Evolutionary conservation across 1,284 basidiomycete genomes (phyloP), one percentile per base, ranked within the genome.

Genomic region (Sanguinoderma infundibulare): DNA sequence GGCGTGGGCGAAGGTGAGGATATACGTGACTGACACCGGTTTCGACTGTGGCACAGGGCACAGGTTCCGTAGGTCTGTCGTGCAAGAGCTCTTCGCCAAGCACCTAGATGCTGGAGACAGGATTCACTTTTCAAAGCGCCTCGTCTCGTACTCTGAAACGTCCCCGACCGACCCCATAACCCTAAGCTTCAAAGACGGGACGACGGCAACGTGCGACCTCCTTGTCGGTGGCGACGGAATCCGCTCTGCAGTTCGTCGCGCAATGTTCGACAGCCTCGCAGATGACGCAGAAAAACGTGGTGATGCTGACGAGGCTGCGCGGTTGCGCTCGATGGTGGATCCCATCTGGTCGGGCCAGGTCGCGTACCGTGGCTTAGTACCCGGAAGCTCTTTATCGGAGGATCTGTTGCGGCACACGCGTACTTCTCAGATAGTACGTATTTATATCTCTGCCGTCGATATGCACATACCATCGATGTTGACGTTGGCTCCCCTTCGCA

Each of bases 221-320:
- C 77, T 86, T 51, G 71, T 84, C 58, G 83, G 82, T 20, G 79
- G 79, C 58, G 83, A 85, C 67, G 83, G 83, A 2, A 66, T 83
- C 56, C 81, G 80, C 69, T 83, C 82, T 63, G 74, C 72, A 20
- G 73, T 75, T 5, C 73, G 77, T 15, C 36, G 38, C 1, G 36
- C 26, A 15, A 61, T 69, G 64, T 69, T 61, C 44, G 46, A 53
- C 6, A 44, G 52, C 4, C 44, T 69, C 1, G 66, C 66, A 9
- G 54, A 62, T 22, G 56, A 40, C 1, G 62, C 62, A 3, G 28
- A 50, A 26, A 69, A 71, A 35, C 52, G 70, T 6, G 57, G 64
- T 8, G 40, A 62, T 14, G 39, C 57, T 15, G 55, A 56, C 15
- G 54, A 55, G 2, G 59, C 59, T 2, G 50, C 12, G 9, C 36